Base-by-base conservation (phyloP, 805 yeast species). In the Starmera dryadoides region DNA sequence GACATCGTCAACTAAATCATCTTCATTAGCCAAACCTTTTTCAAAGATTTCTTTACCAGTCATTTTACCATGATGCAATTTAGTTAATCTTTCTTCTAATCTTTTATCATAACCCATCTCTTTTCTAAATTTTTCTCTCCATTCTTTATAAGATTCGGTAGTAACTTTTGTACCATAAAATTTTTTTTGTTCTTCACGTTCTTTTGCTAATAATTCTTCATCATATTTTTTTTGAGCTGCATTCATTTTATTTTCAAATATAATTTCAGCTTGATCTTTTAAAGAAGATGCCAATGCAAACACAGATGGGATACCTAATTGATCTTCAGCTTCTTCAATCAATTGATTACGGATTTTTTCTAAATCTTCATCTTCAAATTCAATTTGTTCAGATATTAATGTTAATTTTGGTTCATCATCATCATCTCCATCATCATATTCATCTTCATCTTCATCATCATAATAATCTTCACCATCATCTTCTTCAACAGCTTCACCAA, bases 141-240 rank as follows among this genome's bases (percentile, higher is more conserved):
- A 91, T 34, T 59, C 68, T 2, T 58, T 55, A 57, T 75, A 91
- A n/a, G 81, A 69, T 48, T 85, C 95, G 14, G 60, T 63, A 2
- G 97, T 91, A 6, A 91, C 96, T 39, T 83, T 76, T 1, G 98
- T 93, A 28, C 98, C 98, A 31, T 71, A 68, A 62, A 91, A 91
- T 61, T 93, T 93, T 58, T 81, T 81, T 58, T 87, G 95, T 56
- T 88, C 96, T 59, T 81, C 81, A 50, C 68, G 71, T 58, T 93
- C 98, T 46, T 77, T 77, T 18, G 69, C 79, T 37, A 70, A 64
- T 16, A 83, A 62, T 45, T 71, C 73, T 37, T 69, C 66, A 45
- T 86, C 87, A 48, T 79, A 73, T 45, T 62, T 60, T 40, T 70
- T 69, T 51, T 86, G 89, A 29, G 64, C 68, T 6, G 47, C 51